phyloP scores from a whole-genome alignment of 352 stramenopile genomes.

The Phytophthora ramorum region DNA sequence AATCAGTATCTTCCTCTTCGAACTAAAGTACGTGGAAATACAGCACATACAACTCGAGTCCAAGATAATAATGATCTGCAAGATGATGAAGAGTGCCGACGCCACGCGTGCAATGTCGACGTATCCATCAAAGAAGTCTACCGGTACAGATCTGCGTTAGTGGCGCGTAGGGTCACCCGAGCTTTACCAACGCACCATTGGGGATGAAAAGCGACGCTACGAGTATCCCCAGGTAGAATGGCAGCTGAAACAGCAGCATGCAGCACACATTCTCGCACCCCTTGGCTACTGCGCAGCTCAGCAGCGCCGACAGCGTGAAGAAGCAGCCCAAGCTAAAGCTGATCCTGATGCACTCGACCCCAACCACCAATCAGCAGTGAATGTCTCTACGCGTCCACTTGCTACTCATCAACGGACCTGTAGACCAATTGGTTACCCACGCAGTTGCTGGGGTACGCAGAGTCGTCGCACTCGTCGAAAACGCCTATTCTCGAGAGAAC shows the following conservation, averaged over 20 bases:
- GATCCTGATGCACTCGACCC: conserved; percentile 35
- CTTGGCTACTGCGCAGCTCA: conserved; percentile 58
- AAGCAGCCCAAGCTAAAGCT: conserved; percentile 78
- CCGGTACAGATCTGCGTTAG: not conserved
- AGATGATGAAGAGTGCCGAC: conserved; percentile 70
- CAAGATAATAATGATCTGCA: conserved; percentile 87
- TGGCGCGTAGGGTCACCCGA: not conserved
- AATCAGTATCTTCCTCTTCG: not conserved
- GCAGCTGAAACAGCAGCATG: conserved; percentile 68
- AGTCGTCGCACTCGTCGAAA: conserved; percentile 56
- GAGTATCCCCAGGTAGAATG: conserved; percentile 60
- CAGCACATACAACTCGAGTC: conserved; percentile 64
- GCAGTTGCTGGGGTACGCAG: conserved; percentile 48
- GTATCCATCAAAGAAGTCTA: conserved; percentile 78
- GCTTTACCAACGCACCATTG: conserved; percentile 42
- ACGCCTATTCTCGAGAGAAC: conserved; percentile 47
- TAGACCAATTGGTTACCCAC: conserved; percentile 83
- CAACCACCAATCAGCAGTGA: not conserved
- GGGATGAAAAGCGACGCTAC: conserved; percentile 71
- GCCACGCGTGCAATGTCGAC: conserved; percentile 63
- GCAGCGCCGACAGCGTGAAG: conserved; percentile 59
- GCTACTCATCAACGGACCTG: conserved; percentile 26
- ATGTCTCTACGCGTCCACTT: not conserved
- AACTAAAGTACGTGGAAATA: not conserved
- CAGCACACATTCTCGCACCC: conserved; percentile 72